These are phyloP conservation scores for Aspergillus sclerotioniger DNA, from an alignment of 495 filamentous ascomycete species.

Conservation along the genomic window DNA sequence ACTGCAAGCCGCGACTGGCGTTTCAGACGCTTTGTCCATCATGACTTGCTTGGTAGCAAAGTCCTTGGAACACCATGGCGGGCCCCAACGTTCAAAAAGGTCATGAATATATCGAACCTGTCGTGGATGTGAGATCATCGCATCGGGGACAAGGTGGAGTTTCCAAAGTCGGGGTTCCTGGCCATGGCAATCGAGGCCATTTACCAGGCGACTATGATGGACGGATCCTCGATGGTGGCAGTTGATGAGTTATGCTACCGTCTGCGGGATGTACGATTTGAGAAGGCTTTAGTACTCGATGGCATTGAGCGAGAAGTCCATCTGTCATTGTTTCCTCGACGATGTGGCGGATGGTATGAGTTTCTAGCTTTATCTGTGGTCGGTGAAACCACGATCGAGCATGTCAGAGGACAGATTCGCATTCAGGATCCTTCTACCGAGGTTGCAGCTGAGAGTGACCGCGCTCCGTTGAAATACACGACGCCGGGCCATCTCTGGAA, in stretches of 20 bases:
- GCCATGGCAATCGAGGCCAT: conserved; percentile 50
- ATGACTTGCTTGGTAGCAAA: conserved; percentile 44
- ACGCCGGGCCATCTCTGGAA: conserved; percentile 1
- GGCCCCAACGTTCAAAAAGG: conserved; percentile 40
- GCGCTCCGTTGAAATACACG: not conserved
- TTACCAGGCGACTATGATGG: conserved; percentile 15
- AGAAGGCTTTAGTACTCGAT: not conserved
- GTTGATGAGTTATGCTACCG: conserved; percentile 1
- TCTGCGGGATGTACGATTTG: conserved; percentile 4
- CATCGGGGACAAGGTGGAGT: conserved; percentile 38
- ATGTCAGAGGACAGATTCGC: conserved; percentile 27
- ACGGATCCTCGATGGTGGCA: not conserved
- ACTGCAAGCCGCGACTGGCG: conserved; percentile 40
- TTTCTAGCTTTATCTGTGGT: conserved; percentile 13
- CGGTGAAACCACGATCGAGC: conserved; percentile 26
- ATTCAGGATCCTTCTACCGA: not conserved
- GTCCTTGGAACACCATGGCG: conserved; percentile 32
- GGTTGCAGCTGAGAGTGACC: not conserved
- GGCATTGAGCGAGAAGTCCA: not conserved
- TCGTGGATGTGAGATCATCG: conserved; percentile 52
- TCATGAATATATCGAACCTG: conserved; percentile 35
- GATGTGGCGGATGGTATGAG: not conserved
- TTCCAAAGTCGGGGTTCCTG: conserved; percentile 46
- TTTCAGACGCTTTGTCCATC: conserved; percentile 39
- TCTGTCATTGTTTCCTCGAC: conserved; percentile 15